Conservation (phyloP, 2,329 filamentous ascomycete genomes). For the Phialophora macrospora region DNA sequence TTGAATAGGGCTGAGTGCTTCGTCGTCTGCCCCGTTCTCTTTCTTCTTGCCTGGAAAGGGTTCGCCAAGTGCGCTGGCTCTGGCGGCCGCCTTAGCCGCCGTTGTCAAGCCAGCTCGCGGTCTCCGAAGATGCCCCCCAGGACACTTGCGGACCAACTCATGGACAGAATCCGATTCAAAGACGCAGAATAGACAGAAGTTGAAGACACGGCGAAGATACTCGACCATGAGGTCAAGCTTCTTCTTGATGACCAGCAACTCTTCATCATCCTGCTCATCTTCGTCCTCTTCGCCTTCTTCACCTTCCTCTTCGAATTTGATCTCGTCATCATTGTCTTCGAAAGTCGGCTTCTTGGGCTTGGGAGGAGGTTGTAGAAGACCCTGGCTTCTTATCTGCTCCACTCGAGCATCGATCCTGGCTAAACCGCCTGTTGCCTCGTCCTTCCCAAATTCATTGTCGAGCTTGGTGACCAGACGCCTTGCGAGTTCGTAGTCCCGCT, state of each 20-base stretch:
- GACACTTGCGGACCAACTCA: slow-evolving; percentile 92
- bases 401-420: slow-evolving; percentile 84
- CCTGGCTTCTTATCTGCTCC: slow-evolving; percentile 75
- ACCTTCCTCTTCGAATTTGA: slow-evolving; percentile 66
- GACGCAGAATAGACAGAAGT: slow-evolving; percentile 99
- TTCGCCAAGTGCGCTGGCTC: slow-evolving; percentile 80
- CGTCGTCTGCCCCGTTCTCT: slow-evolving; percentile 65
- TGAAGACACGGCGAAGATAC: slow-evolving; percentile 94
- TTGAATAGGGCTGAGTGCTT: slow-evolving; percentile 65
- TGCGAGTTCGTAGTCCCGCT: slow-evolving; percentile 84
- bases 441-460: slow-evolving; percentile 74
- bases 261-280: slow-evolving; percentile 87
- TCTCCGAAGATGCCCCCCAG: slow-evolving; percentile 92
- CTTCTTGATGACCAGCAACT: slow-evolving; percentile 91
- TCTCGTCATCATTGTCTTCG: slow-evolving; percentile 52
- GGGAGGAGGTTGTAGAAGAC: slow-evolving; percentile 71
- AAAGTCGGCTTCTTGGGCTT: slow-evolving; percentile 59
- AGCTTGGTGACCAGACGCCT: slow-evolving; percentile 81
- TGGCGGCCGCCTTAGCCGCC: slow-evolving; percentile 80
- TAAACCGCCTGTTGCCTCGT: slow-evolving; percentile 73
- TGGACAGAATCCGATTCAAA: slow-evolving; percentile 98
- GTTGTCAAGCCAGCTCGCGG: slow-evolving; percentile 84
- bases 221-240: slow-evolving; percentile 94
- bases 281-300: slow-evolving; percentile 80
- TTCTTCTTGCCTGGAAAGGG: slow-evolving; percentile 84